These are phyloP conservation scores for Metschnikowia koreensis DNA, from an alignment of 805 yeast genomes.

Conservation along the genomic window DNA sequence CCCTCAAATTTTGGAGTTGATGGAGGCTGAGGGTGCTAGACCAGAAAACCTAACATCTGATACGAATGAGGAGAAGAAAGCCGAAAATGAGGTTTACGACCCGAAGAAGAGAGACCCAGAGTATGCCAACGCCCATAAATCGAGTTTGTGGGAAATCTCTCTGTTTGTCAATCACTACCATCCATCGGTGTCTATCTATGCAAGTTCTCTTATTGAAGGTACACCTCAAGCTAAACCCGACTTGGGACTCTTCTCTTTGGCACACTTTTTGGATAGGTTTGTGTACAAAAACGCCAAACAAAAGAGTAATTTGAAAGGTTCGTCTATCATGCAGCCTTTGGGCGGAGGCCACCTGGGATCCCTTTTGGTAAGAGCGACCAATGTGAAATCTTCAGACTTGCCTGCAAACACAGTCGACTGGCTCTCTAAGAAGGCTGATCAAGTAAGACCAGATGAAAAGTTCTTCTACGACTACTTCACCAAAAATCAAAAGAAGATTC, in stretches of 20 bases:
- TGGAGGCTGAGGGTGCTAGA: constrained; percentile 49
- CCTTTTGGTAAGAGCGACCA: constrained; percentile 64
- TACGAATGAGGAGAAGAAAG: not conserved
- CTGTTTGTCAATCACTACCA: constrained; percentile 81
- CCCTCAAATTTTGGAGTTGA: constrained; percentile 67
- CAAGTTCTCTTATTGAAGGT: constrained; percentile 59
- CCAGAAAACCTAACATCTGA: constrained; percentile 42
- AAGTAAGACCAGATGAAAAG: constrained; percentile 80
- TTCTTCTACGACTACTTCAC: constrained; percentile 86
- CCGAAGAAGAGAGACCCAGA: constrained; percentile 90
- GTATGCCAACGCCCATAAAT: constrained; percentile 76
- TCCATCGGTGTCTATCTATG: constrained; percentile 85
- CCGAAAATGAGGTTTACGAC: constrained; percentile 51
- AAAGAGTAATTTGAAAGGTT: constrained; percentile 71
- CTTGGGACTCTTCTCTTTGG: constrained; percentile 78
- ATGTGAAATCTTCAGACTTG: constrained; percentile 36
- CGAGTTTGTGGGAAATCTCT: constrained; percentile 84
- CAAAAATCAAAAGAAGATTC: constrained; percentile 47
- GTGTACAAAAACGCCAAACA: constrained; percentile 91
- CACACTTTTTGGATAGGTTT: constrained; percentile 92
- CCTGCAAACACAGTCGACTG: constrained; percentile 89
- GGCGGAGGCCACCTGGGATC: constrained; percentile 79
- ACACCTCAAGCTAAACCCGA: constrained; percentile 72
- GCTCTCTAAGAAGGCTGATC: constrained; percentile 60
- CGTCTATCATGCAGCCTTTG: constrained; percentile 96